Conservation (phyloP, 2,329 filamentous ascomycete species). For the Cordyceps militaris region DNA sequence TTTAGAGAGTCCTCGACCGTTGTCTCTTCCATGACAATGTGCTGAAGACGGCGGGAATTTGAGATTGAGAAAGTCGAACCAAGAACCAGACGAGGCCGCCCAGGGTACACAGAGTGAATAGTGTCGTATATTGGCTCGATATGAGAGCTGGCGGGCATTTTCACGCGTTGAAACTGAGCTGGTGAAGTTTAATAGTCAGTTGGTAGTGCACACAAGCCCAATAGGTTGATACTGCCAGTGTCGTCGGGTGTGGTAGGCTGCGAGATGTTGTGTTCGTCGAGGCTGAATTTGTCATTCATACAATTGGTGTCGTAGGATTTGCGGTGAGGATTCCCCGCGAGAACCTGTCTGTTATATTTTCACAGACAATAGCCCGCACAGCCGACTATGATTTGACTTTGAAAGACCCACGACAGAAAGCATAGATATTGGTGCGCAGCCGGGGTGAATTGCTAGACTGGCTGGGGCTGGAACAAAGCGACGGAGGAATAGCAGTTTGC, state of each 20-base stretch:
- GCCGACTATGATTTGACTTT: not conserved
- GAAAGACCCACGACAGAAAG: not conserved
- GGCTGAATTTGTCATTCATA: not conserved
- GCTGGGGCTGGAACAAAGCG: not conserved
- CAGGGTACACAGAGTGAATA: not conserved
- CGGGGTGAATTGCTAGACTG: not conserved
- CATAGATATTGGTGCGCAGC: not conserved
- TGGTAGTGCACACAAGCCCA: not conserved
- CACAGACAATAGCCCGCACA: not conserved
- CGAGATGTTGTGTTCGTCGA: not conserved
- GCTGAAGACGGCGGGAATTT: not conserved
- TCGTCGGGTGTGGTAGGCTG: not conserved
- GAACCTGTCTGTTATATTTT: not conserved
- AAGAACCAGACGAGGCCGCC: not conserved
- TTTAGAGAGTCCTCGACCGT: conserved; percentile 27
- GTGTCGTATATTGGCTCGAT: not conserved
- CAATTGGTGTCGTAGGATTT: not conserved
- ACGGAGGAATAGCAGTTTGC: not conserved
- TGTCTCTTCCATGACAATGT: conserved; percentile 28
- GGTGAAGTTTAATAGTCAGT: not conserved
- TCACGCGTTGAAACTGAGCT: not conserved
- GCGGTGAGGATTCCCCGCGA: not conserved
- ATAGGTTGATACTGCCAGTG: not conserved
- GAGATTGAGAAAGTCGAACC: not conserved
- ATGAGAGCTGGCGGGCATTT: not conserved